Percentiles rank a stretch among this genome's conserved stretches.
Conservation (phyloP, 163 green algal genomes). For the Trebouxiophyceae sp. region DNA sequence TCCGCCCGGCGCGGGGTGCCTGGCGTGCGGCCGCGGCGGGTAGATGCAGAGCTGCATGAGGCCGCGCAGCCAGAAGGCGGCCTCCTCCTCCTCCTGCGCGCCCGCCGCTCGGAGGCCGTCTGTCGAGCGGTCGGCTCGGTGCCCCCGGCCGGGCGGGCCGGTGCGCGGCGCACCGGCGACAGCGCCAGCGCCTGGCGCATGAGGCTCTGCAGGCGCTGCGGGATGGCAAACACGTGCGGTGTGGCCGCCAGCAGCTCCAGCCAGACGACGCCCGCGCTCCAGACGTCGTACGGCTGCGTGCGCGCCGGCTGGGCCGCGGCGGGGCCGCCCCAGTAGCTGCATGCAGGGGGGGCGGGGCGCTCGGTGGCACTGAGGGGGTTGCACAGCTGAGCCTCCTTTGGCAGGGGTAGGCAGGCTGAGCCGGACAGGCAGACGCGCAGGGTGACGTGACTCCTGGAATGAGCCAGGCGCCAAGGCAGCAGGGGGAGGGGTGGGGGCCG, state of each 20-base stretch:
- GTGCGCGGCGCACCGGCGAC: too few species aligned
- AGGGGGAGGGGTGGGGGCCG: too few species aligned
- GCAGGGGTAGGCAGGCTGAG: too few species aligned
- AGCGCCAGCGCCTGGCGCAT: background rate
- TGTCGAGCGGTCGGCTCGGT: too few species aligned
- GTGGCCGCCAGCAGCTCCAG: constrained; percentile 25
- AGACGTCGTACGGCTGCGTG: constrained; percentile 28
- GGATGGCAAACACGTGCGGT: constrained; percentile 19
- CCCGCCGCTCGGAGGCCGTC: background rate
- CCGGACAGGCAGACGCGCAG: too few species aligned
- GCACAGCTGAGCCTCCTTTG: too few species aligned
- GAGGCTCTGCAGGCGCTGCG: background rate
- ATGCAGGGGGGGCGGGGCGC: background rate
- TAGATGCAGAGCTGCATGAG: constrained; percentile 51
- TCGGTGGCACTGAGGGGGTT: background rate
- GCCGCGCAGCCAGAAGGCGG: constrained; percentile 28
- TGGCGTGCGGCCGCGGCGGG: constrained; percentile 12
- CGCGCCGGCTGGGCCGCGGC: background rate
- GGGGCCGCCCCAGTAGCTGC: constrained; percentile 9
- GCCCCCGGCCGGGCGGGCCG: too few species aligned
- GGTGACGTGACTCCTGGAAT: too few species aligned
- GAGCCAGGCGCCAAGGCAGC: background rate
- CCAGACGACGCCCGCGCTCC: constrained; percentile 22
- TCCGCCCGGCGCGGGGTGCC: background rate
- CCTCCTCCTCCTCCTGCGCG: constrained; percentile 13